Base-by-base conservation (phyloP, 139 green algal genomes). In the Bryopsis sp. region DNA sequence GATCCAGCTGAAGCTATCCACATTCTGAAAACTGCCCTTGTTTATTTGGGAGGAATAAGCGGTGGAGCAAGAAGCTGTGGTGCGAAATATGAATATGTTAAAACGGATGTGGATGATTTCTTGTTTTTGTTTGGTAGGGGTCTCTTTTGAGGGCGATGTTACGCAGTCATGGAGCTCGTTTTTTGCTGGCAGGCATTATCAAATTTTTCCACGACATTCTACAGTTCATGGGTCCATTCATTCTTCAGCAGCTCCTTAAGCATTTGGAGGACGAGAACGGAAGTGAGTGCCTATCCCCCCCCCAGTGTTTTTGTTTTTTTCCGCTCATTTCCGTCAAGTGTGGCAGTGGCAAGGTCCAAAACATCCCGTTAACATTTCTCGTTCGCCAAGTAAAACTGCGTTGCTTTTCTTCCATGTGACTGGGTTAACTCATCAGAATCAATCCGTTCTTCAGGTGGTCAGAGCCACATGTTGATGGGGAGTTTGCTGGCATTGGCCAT, bases 131-230 rank as follows among this genome's bases (percentile, higher is more conserved):
- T 37, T 5, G 43, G 26, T 71, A 84, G 76, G 79, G 77, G 3
- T 35, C 68, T 2, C 47, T 84, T 34, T 78, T 70, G 72, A 47
- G 46, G 15, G 76, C 72, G 0, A 59, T 85, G 26, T 63, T 61
- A 54, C 31, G 19, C 32, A 38, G 47, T 2, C 74, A 79, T 62
- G 67, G 79, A 0, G 39, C 48, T 7, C 8, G 54, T 1, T 84
- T 89, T 34, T 28, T 77, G 1, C 24, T 68, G 39, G 82, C 84
- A 0, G 88, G 79, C 32, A 24, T 83, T 24, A 32, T 91, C 29
- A 94, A 95, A 75, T 57, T 95, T 7, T 43, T 85, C 2, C 85
- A 93, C 48, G 88, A 94, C 74, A 26, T 71, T 38, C 64, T 93
- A 50, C 89, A 92, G 85, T 88, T 96, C 58, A 63, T 65, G n/a